A percentile compares a stretch with the other conserved stretches of the same genome.
phyloP scores from a whole-genome alignment of 1,284 basidiomycete species.

The Wolfiporia cocos region DNA sequence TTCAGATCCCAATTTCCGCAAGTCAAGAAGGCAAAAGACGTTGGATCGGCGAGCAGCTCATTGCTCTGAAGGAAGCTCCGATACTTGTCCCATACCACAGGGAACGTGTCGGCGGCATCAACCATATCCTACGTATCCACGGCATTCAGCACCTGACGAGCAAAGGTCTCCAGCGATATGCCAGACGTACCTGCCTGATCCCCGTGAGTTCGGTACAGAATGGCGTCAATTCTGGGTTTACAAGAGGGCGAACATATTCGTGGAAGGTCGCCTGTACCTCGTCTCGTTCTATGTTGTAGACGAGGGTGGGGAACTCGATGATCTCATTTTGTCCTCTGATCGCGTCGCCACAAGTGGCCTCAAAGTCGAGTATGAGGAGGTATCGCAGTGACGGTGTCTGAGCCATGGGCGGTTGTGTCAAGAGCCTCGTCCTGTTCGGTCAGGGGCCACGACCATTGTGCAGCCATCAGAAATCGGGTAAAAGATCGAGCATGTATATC shows the following conservation, averaged over 20 bases:
- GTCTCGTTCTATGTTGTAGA: conserved; percentile 25
- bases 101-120: conserved; percentile 24
- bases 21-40: conserved; percentile 23
- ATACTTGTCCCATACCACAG: conserved; percentile 26
- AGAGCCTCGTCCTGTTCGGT: too few relatives aligned
- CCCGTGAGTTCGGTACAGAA: conserved; percentile 31
- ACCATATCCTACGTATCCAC: conserved; percentile 21
- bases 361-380: conserved; percentile 29
- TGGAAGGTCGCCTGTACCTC: conserved; percentile 26
- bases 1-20: conserved; percentile 31
- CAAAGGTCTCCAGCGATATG: background rate
- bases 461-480: too few relatives aligned
- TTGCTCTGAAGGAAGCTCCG: conserved; percentile 21
- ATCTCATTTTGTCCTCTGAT: conserved; percentile 21
- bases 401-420: too few relatives aligned
- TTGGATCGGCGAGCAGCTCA: conserved; percentile 15
- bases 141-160: background rate
- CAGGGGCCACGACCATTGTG: too few relatives aligned
- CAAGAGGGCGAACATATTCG: conserved; percentile 27
- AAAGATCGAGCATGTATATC: too few relatives aligned
- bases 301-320: conserved; percentile 29
- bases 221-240: conserved; percentile 22
- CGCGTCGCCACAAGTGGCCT: conserved; percentile 27
- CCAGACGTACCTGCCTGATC: conserved; percentile 25
- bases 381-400: conserved; percentile 14